These are phyloP conservation scores for Erucastrum elatum DNA, from an alignment of 345 rosid genomes.

Conservation along the genomic window DNA sequence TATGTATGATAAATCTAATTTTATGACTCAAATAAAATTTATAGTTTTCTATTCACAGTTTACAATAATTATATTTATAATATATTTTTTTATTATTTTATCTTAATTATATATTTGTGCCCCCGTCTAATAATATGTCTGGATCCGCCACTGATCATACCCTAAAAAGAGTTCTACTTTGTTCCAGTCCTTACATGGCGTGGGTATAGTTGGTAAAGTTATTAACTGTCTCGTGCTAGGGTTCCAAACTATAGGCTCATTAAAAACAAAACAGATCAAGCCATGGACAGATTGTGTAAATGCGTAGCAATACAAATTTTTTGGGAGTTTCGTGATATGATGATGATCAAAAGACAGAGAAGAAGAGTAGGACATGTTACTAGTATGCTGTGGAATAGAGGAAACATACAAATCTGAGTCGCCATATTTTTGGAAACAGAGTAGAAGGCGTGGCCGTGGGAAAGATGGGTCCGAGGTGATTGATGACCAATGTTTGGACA, in stretches of 20 bases:
- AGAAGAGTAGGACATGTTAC: not conserved
- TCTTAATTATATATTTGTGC: no score
- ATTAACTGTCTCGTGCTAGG: slow-evolving; percentile 5
- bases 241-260: not conserved
- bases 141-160: not conserved
- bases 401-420: not conserved
- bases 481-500: not conserved
- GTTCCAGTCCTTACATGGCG: not conserved
- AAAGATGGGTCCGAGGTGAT: not conserved
- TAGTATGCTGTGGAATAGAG: not conserved
- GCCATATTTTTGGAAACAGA: not conserved
- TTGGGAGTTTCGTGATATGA: no score
- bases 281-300: no score
- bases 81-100: no score
- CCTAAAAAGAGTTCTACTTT: not conserved
- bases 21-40: no score
- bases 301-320: no score
- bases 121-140: no score
- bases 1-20: no score
- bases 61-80: no score
- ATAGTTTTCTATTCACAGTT: no score
- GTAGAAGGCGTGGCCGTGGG: not conserved
- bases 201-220: not conserved
- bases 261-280: no score
- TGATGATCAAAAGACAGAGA: no score